Percentiles rank a stretch among this genome's conserved stretches.
phyloP scores from a whole-genome alignment of 2,329 filamentous ascomycete genomes.

The Xylaria sp. region DNA sequence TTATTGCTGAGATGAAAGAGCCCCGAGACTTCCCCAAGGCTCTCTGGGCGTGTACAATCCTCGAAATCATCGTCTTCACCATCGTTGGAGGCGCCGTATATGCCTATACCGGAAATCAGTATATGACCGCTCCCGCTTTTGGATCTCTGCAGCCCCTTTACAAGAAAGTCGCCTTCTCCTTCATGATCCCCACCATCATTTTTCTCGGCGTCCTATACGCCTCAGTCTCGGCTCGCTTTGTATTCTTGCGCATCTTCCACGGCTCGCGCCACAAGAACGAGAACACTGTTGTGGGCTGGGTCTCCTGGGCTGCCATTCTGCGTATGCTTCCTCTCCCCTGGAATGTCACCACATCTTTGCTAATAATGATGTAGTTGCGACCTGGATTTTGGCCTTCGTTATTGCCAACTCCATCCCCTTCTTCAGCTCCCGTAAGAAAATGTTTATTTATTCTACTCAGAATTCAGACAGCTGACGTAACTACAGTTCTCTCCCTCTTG shows the following conservation, averaged over 20 bases:
- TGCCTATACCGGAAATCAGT: conserved; percentile 88
- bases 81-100: conserved; percentile 85
- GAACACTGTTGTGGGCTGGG: conserved; percentile 86
- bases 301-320: conserved; percentile 79
- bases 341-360: background rate
- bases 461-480: conserved; percentile 20
- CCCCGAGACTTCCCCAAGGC: conserved; percentile 90
- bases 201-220: conserved; percentile 93
- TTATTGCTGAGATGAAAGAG: conserved; percentile 92
- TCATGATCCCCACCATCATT: conserved; percentile 95
- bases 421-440: conserved; percentile 75
- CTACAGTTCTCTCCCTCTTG: conserved; percentile 73
- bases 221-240: conserved; percentile 86
- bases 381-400: conserved; percentile 90
- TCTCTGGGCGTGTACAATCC: conserved; percentile 88
- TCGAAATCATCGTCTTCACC: conserved; percentile 86
- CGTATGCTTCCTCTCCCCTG: conserved; percentile 52
- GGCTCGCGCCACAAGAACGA: conserved; percentile 81
- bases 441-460: conserved; percentile 14
- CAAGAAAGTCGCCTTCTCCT: conserved; percentile 90
- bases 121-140: conserved; percentile 88
- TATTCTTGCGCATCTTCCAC: conserved; percentile 90
- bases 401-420: conserved; percentile 95
- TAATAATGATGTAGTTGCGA: conserved; percentile 57
- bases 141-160: conserved; percentile 81